These are phyloP conservation scores for Ascochyta viciae-villosae DNA, from an alignment of 2,329 filamentous ascomycete genomes.

Conservation along the genomic window DNA sequence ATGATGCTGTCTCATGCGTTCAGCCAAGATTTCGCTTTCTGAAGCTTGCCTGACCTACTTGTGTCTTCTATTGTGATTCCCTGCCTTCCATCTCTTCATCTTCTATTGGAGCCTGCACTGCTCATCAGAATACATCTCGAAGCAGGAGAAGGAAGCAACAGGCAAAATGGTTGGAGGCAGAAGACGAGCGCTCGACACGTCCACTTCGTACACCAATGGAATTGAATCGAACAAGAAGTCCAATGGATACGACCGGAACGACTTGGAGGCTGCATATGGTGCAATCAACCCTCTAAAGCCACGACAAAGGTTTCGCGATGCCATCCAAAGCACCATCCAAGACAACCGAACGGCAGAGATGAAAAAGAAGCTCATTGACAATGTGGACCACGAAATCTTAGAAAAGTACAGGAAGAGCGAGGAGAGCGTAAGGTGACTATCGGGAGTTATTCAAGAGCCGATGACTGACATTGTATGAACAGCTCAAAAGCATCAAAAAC, in stretches of 20 bases:
- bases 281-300: slow-evolving; percentile 23
- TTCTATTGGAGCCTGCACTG: too few relatives aligned
- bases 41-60: background rate
- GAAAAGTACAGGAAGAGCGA: slow-evolving; percentile 60
- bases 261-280: slow-evolving; percentile 42
- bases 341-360: slow-evolving; percentile 55
- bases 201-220: slow-evolving; percentile 6
- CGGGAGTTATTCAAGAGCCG: background rate
- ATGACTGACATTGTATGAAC: background rate
- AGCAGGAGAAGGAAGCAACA: background rate
- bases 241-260: slow-evolving; percentile 15
- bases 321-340: slow-evolving; percentile 55
- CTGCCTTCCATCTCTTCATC: too few relatives aligned
- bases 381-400: slow-evolving; percentile 55
- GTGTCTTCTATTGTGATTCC: background rate
- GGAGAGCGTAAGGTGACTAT: slow-evolving; percentile 50
- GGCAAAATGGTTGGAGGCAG: slow-evolving; percentile 14
- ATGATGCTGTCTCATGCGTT: slow-evolving; percentile 11
- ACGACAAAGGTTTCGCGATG: slow-evolving; percentile 55
- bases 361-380: slow-evolving; percentile 58
- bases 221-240: background rate
- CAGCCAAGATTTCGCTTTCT: slow-evolving; percentile 8
- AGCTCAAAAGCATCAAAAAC: slow-evolving; percentile 61
- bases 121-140: background rate
- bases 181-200: slow-evolving; percentile 6